phyloP scores from a whole-genome alignment of 176 grass and related monocot species.

The Poa pratensis region DNA sequence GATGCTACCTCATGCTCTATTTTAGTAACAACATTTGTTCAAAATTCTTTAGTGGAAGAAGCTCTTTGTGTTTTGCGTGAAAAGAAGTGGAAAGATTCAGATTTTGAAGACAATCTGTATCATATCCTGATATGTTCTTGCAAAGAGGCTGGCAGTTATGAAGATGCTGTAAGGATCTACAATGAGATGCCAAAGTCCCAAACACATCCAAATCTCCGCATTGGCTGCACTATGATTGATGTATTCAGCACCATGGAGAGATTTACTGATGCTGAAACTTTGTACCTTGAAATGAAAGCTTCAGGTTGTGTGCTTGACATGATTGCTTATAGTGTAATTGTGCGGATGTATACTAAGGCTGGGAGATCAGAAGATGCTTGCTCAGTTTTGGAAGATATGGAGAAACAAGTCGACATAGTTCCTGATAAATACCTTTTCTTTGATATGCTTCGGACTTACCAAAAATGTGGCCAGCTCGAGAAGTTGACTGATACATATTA shows the following conservation, averaged over 20 bases:
- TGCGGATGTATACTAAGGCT: slow-evolving; percentile 90
- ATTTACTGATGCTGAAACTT: slow-evolving; percentile 71
- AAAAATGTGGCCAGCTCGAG: slow-evolving; percentile 65
- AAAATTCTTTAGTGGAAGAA: slow-evolving; percentile 76
- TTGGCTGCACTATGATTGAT: slow-evolving; percentile 87
- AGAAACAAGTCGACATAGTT: slow-evolving; percentile 80
- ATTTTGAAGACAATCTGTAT: slow-evolving; percentile 84
- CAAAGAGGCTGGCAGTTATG: slow-evolving; percentile 69
- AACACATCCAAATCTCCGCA: slow-evolving; percentile 68
- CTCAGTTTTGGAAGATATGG: slow-evolving; percentile 76
- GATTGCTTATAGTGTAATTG: slow-evolving; percentile 82
- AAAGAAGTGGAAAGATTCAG: slow-evolving; percentile 83
- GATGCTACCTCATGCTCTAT: slow-evolving; percentile 86
- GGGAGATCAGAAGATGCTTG: slow-evolving; percentile 63
- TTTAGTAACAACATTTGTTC: slow-evolving; percentile 69
- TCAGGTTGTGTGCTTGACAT: slow-evolving; percentile 64
- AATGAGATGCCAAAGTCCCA: slow-evolving; percentile 59
- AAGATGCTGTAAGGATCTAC: slow-evolving; percentile 73
- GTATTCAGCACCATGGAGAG: slow-evolving; percentile 70
- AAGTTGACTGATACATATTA: slow-evolving; percentile 86
- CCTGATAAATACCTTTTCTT: slow-evolving; percentile 89
- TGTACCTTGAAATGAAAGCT: slow-evolving; percentile 66
- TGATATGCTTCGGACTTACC: slow-evolving; percentile 87
- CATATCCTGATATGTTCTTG: slow-evolving; percentile 92
- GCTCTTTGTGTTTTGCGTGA: slow-evolving; percentile 71